Evolutionary conservation across 2,329 filamentous ascomycete species (phyloP).

Genomic region (Rutstroemia sydowiana): DNA sequence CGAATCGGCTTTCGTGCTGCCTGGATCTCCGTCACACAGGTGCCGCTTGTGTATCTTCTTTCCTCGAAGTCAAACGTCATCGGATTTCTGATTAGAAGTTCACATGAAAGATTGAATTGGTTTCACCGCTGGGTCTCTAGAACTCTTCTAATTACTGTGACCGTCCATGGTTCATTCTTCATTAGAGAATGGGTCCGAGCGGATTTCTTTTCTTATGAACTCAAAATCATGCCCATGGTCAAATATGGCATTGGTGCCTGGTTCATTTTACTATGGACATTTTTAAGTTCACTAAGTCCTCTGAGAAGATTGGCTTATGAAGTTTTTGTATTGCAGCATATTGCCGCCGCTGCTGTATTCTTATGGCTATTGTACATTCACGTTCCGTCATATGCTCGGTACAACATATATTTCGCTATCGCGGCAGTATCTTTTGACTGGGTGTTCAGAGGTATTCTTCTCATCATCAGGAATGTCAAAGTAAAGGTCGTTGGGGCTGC

Average conservation of each 20-base stretch:
- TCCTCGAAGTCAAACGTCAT: constrained; percentile 52
- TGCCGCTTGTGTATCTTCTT: constrained; percentile 57
- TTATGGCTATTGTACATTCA: constrained; percentile 58
- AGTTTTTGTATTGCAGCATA: constrained; percentile 61
- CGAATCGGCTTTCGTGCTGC: constrained; percentile 61
- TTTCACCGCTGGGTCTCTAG: constrained; percentile 65
- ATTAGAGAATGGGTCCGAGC: constrained; percentile 55
- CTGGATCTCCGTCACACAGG: constrained; percentile 57
- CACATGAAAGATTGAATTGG: constrained; percentile 66
- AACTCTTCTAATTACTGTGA: constrained; percentile 60
- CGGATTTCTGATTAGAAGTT: constrained; percentile 53
- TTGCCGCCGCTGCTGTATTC: constrained; percentile 53
- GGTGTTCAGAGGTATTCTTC: constrained; percentile 37
- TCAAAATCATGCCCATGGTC: constrained; percentile 56
- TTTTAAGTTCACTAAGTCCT: constrained; percentile 54
- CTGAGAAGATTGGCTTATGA: constrained; percentile 62
- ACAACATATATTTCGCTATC: constrained; percentile 60
- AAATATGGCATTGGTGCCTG: constrained; percentile 62
- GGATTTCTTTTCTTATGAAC: constrained; percentile 50
- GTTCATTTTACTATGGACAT: constrained; percentile 58
- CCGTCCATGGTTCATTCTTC: constrained; percentile 65
- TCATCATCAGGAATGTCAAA: constrained; percentile 47
- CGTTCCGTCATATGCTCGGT: constrained; percentile 49
- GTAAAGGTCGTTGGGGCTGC: constrained; percentile 26
- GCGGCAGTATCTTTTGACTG: constrained; percentile 55